Evolutionary conservation across 345 rosid genomes (phyloP), one percentile per base, ranked within the genome.

Genomic region (Adansonia digitata): DNA sequence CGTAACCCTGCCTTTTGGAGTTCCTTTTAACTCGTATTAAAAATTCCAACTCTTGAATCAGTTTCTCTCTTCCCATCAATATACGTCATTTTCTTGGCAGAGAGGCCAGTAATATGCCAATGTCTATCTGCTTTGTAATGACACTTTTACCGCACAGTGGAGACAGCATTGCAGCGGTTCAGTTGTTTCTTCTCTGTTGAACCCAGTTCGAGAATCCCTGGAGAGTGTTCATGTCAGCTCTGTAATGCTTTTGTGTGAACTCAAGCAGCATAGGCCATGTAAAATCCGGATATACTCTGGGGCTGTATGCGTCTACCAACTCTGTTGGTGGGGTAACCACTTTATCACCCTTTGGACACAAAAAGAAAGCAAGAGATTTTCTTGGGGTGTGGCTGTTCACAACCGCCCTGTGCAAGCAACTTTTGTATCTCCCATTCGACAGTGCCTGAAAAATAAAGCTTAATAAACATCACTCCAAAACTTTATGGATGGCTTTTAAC

Each of bases 401-500:
- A 42, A 95, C 97, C 17, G 99, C 99, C 59, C 96, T 76, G 81
- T 95, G 99, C 84, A 95, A 67, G 83, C 98, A 93, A 49, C 99
- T 95, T 84, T 89, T 91, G 89, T 85, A 93, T 78, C 74, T 85
- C 1, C 93, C 91, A 71, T 95, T 95, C 2, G 98, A 88, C 10
- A 95, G 86, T 34, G 99, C 99, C 99, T 95, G 75, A n/a, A 55
- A 18, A 55, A 35, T 15, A 40, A 4, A 37, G 7, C 43, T n/a
- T 37, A 63, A 7, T 15, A 3, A 53, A 9, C 29, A 22, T 53
- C 22, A 49, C 12, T n/a, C 12, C 57, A 52, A 52, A 51, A 52
- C 57, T 52, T 52, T 20, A 7, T 52, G 26, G n/a, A 52, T n/a
- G 27, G 26, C 57, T 24, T 55, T 22, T 55, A 15, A 60, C 34